Base-by-base conservation (phyloP, 148 eudicot species). In the Cornus suecica region DNA sequence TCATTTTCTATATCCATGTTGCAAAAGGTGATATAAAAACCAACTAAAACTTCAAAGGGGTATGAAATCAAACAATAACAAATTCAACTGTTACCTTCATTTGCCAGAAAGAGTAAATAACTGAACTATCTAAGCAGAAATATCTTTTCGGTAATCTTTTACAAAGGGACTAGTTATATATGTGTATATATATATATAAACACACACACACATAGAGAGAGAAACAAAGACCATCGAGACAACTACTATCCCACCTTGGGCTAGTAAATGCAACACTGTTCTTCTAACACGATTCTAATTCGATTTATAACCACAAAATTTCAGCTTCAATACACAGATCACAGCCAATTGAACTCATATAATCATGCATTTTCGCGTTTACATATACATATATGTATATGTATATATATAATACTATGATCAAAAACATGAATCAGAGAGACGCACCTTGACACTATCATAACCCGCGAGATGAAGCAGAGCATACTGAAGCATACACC, bases 401-500 rank as follows among this genome's bases (percentile, higher is more conserved):
- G 58, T 52, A 4, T 2, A 4, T 41, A 18, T 48, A 48, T 48
- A 3, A 58, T 22, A 37, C 42, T 10, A 58, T 58, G 62, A 58
- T n/a, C 24, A 22, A 58, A 48, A 16, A 48, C 2, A 48, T 48
- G 54, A 48, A 48, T 48, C 54, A 48, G 20, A 61, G 5, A 61
- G 2, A 0, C 56, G 24, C 60, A 94, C 98, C 87, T 80, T 76
- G 71, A 94, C 97, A 78, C 93, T 83, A 54, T 94, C 99, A 68
- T 94, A 92, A 4, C 99, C 99, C 79, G 99, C 99, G 65, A 92
- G 85, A 71, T 94, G 97, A 77, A 94, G 94, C 62, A 94, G 87
- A 54, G 99, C 99, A 74, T 94, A 94, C 88, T 94, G 97, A 10
- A 94, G 88, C 99, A 92, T 92, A 73, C 97, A 92, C 9, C 97